Evolutionary conservation across 805 yeast genomes (phyloP), one percentile per base, ranked within the genome.

Genomic region (Candida parachauliodes): DNA sequence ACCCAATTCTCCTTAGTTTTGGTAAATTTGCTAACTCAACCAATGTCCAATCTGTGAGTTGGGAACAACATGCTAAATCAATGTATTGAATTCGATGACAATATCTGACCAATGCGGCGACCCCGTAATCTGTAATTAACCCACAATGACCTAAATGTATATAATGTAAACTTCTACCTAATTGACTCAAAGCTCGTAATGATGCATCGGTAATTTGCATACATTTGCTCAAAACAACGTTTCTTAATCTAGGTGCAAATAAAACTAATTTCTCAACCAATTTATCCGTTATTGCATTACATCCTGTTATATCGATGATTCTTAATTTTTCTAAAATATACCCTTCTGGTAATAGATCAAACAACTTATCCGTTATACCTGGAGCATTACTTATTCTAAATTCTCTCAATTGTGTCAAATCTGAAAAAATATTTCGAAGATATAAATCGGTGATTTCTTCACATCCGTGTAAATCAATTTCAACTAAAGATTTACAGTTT

Each of bases 81-180:
- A 91, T 87, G 58, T 89, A 91, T 51, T 87, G 94, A 40, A 91
- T 78, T 41, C 96, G 71, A 41, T 83, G 84, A 54, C 98, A 93
- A 32, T 75, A 72, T 46, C 83, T 74, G 9, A 87, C 85, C 43
- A 91, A 68, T 8, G 76, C 70, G 20, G 77, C 74, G 12, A 93
- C 93, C 15, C 97, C 97, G 44, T 71, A 75, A 62, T 91, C 98
- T 1, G 97, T 91, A 40, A 91, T 84, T 52, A 83, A 78, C 32
- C 80, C 75, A 65, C 98, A 93, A 64, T 91, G 98, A 12, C 98
- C 98, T 43, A 91, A 72, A 63, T 93, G 98, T 35, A 93, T 73
- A 50, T 88, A 88, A 53, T 88, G 96, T 48, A 91, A 68, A 48
- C 81, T 81, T 51, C 83, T 76, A 3, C 91, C 95, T 41, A 93